Percentiles rank a stretch among this genome's conserved stretches.
Evolutionary conservation across 2,329 filamentous ascomycete species (phyloP).

Genomic region (Aspergillus sp.): DNA sequence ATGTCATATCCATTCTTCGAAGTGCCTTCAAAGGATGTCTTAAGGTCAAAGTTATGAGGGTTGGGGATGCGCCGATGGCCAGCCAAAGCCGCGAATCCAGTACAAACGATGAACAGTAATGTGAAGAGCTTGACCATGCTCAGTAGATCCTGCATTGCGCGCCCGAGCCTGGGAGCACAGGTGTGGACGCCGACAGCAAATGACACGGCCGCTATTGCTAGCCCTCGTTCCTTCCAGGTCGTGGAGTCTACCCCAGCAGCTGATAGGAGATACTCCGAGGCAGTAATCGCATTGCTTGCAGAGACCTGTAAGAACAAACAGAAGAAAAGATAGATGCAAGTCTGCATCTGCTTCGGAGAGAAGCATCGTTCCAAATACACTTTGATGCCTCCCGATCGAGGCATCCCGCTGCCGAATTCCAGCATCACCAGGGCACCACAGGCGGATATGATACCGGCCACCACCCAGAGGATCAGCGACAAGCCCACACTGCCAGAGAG

Average conservation of each 20-base stretch:
- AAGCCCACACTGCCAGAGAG: conserved; percentile 59
- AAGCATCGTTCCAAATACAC: conserved; percentile 52
- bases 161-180: conserved; percentile 41
- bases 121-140: conserved; percentile 51
- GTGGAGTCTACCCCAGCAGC: conserved; percentile 26
- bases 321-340: conserved; percentile 52
- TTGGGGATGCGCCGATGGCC: conserved; percentile 41
- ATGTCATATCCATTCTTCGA: conserved; percentile 25
- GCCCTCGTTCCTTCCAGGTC: conserved; percentile 29
- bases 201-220: conserved; percentile 29
- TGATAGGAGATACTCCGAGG: conserved; percentile 27
- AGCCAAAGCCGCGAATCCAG: conserved; percentile 43
- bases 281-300: conserved; percentile 29
- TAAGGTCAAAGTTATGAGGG: conserved; percentile 44
- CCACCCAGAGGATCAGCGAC: conserved; percentile 56
- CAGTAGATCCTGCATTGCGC: conserved; percentile 49
- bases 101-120: conserved; percentile 46
- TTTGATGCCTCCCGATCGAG: conserved; percentile 50
- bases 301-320: conserved; percentile 43
- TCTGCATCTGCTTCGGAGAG: conserved; percentile 51
- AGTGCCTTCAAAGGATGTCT: conserved; percentile 22
- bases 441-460: conserved; percentile 51
- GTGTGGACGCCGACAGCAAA: conserved; percentile 48
- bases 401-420: conserved; percentile 50
- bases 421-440: conserved; percentile 52